Evolutionary conservation across 495 filamentous ascomycete genomes (phyloP).

Genomic region (Hyphodiscus hymeniophilus): DNA sequence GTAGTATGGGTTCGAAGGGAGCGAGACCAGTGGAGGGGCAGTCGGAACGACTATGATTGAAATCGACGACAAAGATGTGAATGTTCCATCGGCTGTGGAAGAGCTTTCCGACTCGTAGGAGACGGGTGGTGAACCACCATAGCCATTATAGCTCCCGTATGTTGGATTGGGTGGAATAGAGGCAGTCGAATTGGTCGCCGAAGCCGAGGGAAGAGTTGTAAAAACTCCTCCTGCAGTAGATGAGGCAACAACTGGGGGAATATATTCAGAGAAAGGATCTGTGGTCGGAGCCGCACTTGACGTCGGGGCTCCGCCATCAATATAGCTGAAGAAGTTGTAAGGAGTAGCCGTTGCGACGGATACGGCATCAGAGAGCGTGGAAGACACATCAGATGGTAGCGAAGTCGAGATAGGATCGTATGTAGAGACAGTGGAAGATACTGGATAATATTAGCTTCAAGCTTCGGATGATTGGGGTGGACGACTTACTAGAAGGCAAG

Average conservation of each 20-base stretch:
- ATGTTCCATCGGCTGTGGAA: too few relatives aligned
- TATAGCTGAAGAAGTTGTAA: too few relatives aligned
- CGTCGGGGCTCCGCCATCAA: not conserved
- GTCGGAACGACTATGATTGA: too few relatives aligned
- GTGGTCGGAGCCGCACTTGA: not conserved
- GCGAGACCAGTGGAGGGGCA: too few relatives aligned
- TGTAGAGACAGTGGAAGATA: not conserved
- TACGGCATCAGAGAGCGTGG: not conserved
- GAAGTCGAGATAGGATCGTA: not conserved
- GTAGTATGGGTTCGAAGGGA: too few relatives aligned
- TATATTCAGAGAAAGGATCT: not conserved
- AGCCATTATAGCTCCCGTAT: conserved; percentile 2
- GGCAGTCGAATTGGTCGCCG: not conserved
- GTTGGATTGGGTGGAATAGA: not conserved
- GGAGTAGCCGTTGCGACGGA: not conserved
- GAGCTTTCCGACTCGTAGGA: too few relatives aligned
- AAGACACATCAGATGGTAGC: too few relatives aligned
- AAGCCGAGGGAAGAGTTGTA: too few relatives aligned
- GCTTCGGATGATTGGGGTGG: not conserved
- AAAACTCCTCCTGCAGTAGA: not conserved
- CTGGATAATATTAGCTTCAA: not conserved
- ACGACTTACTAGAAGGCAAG: not conserved
- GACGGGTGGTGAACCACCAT: too few relatives aligned
- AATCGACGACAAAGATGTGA: too few relatives aligned
- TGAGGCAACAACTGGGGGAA: not conserved